Evolutionary conservation across 2,329 filamentous ascomycete species (phyloP), one percentile per base, ranked within the genome.

Genomic region (Bipolaris gigantea): DNA sequence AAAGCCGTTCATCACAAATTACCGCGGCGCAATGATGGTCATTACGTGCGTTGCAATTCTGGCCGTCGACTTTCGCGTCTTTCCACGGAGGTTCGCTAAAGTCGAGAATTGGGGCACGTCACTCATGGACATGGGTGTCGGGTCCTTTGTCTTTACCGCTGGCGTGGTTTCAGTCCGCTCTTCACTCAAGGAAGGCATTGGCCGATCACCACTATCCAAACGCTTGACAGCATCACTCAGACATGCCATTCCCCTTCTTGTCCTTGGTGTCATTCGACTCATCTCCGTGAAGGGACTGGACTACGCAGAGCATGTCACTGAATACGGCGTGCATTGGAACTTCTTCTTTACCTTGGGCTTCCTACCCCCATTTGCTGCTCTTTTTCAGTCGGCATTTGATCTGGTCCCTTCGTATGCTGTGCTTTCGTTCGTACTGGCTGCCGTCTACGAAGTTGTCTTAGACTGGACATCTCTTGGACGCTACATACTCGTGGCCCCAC

Each of bases 61-160:
- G n/a, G 94, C 94, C 15, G 94, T 99, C 47, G 94, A 99, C 75
- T 99, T 99, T 72, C 86, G 83, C 16, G 81, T 97, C 55, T 99
- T 99, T 67, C 94, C 94, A 2, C 85, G 94, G 25, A 88, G 94
- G 30, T 97, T 97, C 72, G 94, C 92, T 53, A 99, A 99, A 78
- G 94, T 96, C 2, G 94, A 99, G 76, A 97, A 90, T n/a, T 99
- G 94, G 91, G 94, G 94, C 50, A 97, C 93, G 1, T 97, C 93
- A n/a, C 79, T 99, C 57, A 99, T 99, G 94, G 94, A 99, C 72
- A 81, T 97, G 67, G 94, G 94, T 44, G 94, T 99, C 43, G 94
- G 94, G 25, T 96, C 92, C 11, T 99, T 99, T 76, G 94, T 99
- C 65, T 99, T 96, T 76, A 92, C 92, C 2, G 89, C 89, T 15